These are phyloP conservation scores for Rauvolfia tetraphylla DNA, from an alignment of 257 asterid species.

Conservation along the genomic window DNA sequence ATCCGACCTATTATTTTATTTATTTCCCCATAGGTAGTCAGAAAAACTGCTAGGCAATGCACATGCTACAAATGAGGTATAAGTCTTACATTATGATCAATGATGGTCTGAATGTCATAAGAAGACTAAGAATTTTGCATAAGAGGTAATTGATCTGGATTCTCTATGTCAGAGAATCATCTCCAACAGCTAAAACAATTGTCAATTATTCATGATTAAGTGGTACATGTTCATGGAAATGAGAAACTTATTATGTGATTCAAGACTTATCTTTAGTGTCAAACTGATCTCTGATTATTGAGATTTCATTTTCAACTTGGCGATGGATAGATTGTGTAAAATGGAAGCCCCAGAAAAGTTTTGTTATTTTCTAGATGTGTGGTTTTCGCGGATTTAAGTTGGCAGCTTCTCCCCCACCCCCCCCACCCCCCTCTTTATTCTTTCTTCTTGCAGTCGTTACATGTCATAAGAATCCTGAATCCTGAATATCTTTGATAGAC, in stretches of 20 bases:
- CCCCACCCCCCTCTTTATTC: too few relatives aligned
- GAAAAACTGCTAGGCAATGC: background rate
- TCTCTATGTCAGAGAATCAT: background rate
- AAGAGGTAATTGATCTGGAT: background rate
- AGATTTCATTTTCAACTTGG: background rate
- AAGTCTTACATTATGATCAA: background rate
- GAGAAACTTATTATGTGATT: background rate
- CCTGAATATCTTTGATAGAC: background rate
- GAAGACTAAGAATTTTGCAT: background rate
- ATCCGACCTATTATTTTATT: background rate
- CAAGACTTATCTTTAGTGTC: background rate
- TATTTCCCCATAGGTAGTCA: background rate
- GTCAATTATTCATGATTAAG: background rate
- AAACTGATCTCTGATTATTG: background rate
- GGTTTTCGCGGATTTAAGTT: background rate
- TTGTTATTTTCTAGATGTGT: background rate
- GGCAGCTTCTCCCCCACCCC: background rate
- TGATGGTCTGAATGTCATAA: background rate
- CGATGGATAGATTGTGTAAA: background rate
- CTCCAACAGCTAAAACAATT: background rate
- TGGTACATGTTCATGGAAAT: background rate
- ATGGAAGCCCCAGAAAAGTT: background rate
- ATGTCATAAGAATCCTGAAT: background rate
- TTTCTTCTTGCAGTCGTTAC: background rate
- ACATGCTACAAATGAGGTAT: background rate